Evolutionary conservation across 345 rosid species (phyloP).

Genomic region (Lenwebbia sp.): DNA sequence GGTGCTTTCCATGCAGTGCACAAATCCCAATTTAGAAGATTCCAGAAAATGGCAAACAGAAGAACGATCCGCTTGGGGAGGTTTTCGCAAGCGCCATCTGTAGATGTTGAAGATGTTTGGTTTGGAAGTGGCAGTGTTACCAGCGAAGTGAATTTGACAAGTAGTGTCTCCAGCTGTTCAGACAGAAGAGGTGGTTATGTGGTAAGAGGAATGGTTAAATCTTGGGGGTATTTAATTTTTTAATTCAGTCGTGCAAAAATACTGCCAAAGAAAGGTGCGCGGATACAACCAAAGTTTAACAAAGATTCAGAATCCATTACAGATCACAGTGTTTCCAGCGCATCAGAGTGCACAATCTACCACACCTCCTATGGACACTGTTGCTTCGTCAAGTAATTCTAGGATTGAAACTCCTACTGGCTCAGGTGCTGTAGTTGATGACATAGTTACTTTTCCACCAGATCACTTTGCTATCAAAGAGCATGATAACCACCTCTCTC

Average conservation of each 20-base stretch:
- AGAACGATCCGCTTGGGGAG: constrained; percentile 34
- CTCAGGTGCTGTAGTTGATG: constrained; percentile 11
- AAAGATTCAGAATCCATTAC: no score
- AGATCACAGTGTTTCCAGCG: not conserved
- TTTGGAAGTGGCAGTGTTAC: constrained; percentile 50
- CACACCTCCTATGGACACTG: constrained; percentile 2
- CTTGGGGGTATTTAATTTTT: no score
- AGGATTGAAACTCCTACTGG: constrained; percentile 7
- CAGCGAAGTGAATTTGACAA: constrained; percentile 23
- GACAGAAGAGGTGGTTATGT: constrained; percentile 41
- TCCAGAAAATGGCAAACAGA: constrained; percentile 41
- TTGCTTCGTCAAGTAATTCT: constrained; percentile 16
- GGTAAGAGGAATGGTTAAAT: constrained; percentile 76
- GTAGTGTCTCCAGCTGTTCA: constrained; percentile 11
- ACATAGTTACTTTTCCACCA: constrained; percentile 13
- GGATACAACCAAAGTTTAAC: no score
- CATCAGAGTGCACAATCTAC: constrained; percentile 2
- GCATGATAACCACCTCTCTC: constrained; percentile 15
- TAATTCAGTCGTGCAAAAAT: constrained; percentile 81
- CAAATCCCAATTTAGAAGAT: constrained; percentile 56
- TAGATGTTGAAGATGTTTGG: constrained; percentile 53
- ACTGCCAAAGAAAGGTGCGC: constrained; percentile 47
- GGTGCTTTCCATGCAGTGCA: constrained; percentile 73
- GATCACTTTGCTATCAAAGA: constrained; percentile 10
- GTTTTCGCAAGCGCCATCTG: constrained; percentile 15